phyloP scores from a whole-genome alignment of 2,329 filamentous ascomycete species.

The Sporothrix schenckii region DNA sequence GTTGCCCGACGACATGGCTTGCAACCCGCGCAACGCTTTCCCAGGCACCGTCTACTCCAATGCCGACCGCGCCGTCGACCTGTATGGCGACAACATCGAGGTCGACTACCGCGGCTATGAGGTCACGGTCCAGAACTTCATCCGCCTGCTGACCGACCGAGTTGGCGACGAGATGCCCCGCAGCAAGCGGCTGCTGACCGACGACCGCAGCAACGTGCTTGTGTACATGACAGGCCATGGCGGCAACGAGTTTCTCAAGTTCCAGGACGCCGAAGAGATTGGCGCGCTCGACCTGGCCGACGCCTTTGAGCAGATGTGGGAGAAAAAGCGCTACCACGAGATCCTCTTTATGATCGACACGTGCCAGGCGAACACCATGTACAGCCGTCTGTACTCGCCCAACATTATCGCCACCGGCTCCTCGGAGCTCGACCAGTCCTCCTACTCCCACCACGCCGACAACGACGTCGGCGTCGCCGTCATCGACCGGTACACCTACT shows the following conservation, averaged over 20 bases:
- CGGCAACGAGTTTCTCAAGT: slow-evolving; percentile 96
- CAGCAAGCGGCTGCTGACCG: slow-evolving; percentile 90
- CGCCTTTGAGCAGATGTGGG: slow-evolving; percentile 99
- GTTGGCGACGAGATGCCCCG: slow-evolving; percentile 93
- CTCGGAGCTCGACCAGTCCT: slow-evolving; percentile 91
- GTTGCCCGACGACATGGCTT: slow-evolving; percentile 99
- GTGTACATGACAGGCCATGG: slow-evolving; percentile 99
- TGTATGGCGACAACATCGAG: slow-evolving; percentile 98
- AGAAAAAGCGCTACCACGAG: slow-evolving; percentile 98
- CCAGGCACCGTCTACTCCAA: slow-evolving; percentile 98
- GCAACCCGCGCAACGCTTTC: slow-evolving; percentile 97
- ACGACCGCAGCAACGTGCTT: slow-evolving; percentile 93
- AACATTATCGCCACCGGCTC: slow-evolving; percentile 99
- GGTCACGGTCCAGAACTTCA: slow-evolving; percentile 98
- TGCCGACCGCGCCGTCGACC: slow-evolving; percentile 88
- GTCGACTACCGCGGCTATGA: slow-evolving; percentile 98
- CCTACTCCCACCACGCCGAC: slow-evolving; percentile 96
- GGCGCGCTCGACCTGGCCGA: slow-evolving; percentile 94
- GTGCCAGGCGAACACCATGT: slow-evolving; percentile 99
- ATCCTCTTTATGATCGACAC: slow-evolving; percentile 99
- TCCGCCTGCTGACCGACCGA: slow-evolving; percentile 88
- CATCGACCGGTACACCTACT: slow-evolving; percentile 98
- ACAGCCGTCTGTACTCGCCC: slow-evolving; percentile 94
- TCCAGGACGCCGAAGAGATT: slow-evolving; percentile 97
- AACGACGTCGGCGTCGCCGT: slow-evolving; percentile 97